Evolutionary conservation across 306 rosid genomes (phyloP).

Genomic region (Quercus bicolor): DNA sequence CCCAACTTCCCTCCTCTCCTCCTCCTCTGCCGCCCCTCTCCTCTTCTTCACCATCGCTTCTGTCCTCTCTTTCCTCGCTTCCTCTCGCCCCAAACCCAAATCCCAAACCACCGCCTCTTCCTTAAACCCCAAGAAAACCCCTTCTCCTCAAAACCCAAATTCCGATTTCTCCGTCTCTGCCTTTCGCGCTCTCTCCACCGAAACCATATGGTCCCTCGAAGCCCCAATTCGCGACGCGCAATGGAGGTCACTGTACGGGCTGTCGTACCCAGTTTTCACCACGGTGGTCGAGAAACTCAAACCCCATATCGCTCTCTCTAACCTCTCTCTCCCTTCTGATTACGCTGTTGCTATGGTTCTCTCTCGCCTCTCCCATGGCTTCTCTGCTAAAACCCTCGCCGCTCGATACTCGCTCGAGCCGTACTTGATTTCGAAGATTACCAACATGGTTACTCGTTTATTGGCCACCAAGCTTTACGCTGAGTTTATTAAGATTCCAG

Average conservation of each 20-base stretch:
- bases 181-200: constrained; percentile 86
- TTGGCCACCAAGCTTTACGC: constrained; percentile 89
- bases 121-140: background rate
- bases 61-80: constrained; percentile 81
- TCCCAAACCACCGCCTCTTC: background rate
- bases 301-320: constrained; percentile 77
- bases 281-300: constrained; percentile 86
- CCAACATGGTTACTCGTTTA: constrained; percentile 93
- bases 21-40: constrained; percentile 89
- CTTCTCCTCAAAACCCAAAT: background rate
- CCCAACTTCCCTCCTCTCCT: constrained; percentile 65
- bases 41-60: constrained; percentile 95
- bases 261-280: constrained; percentile 83
- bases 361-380: constrained; percentile 84
- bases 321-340: constrained; percentile 85
- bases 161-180: constrained; percentile 77
- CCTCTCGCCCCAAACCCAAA: constrained; percentile 38
- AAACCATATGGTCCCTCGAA: constrained; percentile 94
- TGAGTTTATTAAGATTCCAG: constrained; percentile 81
- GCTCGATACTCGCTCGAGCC: constrained; percentile 86
- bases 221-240: constrained; percentile 90
- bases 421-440: constrained; percentile 83
- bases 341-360: constrained; percentile 95
- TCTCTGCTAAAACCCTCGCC: constrained; percentile 66
- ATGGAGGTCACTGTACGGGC: constrained; percentile 90